Conservation (phyloP, 202 grass and related monocot genomes). For the Zoysia matrella region DNA sequence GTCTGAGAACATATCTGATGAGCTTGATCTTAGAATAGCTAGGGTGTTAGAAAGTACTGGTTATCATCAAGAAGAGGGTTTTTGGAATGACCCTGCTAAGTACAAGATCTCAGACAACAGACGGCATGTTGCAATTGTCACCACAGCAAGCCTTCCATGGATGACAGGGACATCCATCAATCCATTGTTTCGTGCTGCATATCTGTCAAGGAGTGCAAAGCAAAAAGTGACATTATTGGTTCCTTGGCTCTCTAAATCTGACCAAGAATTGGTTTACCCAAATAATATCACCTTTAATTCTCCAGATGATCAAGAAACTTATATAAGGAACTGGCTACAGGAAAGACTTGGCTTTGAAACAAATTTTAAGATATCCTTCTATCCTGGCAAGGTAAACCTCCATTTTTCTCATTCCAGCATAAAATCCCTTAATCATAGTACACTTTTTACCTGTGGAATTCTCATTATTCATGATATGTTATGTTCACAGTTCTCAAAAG, state of each 20-base stretch:
- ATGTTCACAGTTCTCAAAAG: slow-evolving; percentile 78
- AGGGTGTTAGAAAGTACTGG: slow-evolving; percentile 76
- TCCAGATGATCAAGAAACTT: slow-evolving; percentile 77
- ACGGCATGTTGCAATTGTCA: slow-evolving; percentile 80
- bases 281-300: slow-evolving; percentile 70
- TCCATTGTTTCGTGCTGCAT: slow-evolving; percentile 89
- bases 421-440: slow-evolving; percentile 31
- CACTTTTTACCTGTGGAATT: slow-evolving; percentile 2
- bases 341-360: slow-evolving; percentile 81
- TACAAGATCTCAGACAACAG: slow-evolving; percentile 55
- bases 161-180: slow-evolving; percentile 94
- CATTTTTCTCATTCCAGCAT: slow-evolving; percentile 25
- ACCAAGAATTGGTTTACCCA: slow-evolving; percentile 85
- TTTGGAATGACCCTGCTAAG: slow-evolving; percentile 54
- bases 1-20: slow-evolving; percentile 49
- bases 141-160: slow-evolving; percentile 92
- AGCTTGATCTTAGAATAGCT: slow-evolving; percentile 91
- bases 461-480: slow-evolving; percentile 34
- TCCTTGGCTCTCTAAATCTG: slow-evolving; percentile 80
- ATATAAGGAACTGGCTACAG: slow-evolving; percentile 82
- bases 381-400: slow-evolving; percentile 83
- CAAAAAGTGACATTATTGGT: slow-evolving; percentile 82
- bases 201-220: slow-evolving; percentile 69
- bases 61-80: slow-evolving; percentile 60
- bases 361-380: slow-evolving; percentile 89